A percentile compares a stretch with the other conserved stretches of the same genome.
Conservation (phyloP, 2,329 filamentous ascomycete genomes). For the Colletotrichum sojae region DNA sequence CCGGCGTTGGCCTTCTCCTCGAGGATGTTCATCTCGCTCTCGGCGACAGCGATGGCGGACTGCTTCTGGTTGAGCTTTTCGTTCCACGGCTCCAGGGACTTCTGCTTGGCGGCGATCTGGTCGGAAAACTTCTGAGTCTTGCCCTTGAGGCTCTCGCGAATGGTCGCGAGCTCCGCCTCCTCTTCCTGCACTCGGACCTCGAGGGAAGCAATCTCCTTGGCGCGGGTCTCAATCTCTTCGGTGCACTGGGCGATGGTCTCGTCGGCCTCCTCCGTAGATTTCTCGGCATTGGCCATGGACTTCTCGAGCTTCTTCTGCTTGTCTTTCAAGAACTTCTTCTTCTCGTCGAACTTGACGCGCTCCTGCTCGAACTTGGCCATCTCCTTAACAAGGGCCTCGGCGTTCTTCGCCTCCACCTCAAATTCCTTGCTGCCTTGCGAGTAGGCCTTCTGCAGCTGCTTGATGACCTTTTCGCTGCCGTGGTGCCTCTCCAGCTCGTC, state of each 20-base stretch:
- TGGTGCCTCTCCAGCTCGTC: slow-evolving; percentile 92
- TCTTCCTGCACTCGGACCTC: slow-evolving; percentile 84
- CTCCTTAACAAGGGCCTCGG: slow-evolving; percentile 85
- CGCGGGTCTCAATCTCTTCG: slow-evolving; percentile 83
- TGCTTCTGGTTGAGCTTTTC: slow-evolving; percentile 98
- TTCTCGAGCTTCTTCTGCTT: slow-evolving; percentile 98
- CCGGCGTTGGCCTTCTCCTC: slow-evolving; percentile 91
- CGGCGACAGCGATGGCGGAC: slow-evolving; percentile 92
- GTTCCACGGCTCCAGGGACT: slow-evolving; percentile 94
- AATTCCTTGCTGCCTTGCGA: slow-evolving; percentile 87
- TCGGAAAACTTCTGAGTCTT: slow-evolving; percentile 97
- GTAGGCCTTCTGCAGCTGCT: slow-evolving; percentile 87
- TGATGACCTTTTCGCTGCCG: slow-evolving; percentile 91
- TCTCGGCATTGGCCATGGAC: slow-evolving; percentile 82
- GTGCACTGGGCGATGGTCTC: slow-evolving; percentile 83
- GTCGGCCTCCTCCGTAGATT: slow-evolving; percentile 80
- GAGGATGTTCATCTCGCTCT: slow-evolving; percentile 94
- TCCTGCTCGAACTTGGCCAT: slow-evolving; percentile 96
- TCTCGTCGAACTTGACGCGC: slow-evolving; percentile 97
- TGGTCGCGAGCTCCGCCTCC: slow-evolving; percentile 84
- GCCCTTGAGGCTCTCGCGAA: slow-evolving; percentile 90
- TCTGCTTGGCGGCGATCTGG: slow-evolving; percentile 92
- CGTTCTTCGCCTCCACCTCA: slow-evolving; percentile 85
- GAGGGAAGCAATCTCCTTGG: slow-evolving; percentile 80
- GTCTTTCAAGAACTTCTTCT: slow-evolving; percentile 90